Evolutionary conservation across 148 eudicot species (phyloP).

Genomic region (Drosera capensis): DNA sequence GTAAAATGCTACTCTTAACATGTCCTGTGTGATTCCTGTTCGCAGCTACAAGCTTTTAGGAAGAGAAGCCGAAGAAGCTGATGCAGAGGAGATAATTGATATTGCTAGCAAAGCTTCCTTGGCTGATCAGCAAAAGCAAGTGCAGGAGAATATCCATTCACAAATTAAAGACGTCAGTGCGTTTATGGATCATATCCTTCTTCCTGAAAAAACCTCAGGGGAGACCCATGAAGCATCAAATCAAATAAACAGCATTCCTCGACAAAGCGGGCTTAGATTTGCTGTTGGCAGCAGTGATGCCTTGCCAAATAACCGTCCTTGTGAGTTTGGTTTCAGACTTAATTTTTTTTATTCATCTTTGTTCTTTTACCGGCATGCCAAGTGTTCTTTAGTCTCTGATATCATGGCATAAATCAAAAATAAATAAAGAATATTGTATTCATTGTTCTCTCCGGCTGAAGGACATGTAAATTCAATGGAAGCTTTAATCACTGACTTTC

Average conservation of each 20-base stretch:
- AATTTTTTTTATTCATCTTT: not conserved
- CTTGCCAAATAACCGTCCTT: constrained; percentile 21
- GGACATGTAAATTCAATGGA: no score
- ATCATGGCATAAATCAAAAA: no score
- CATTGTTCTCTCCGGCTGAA: no score
- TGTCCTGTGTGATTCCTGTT: constrained; percentile 6
- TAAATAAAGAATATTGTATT: no score
- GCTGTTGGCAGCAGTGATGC: constrained; percentile 48
- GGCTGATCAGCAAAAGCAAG: constrained; percentile 68
- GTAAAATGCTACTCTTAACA: not conserved
- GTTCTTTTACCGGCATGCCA: not conserved
- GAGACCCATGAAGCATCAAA: constrained; percentile 17
- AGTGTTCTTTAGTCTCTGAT: no score
- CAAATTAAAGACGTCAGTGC: constrained; percentile 48
- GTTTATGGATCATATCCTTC: constrained; percentile 65
- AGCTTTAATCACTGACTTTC: no score
- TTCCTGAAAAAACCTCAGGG: constrained; percentile 25
- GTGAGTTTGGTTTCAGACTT: constrained; percentile 19
- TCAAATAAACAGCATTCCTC: constrained; percentile 14
- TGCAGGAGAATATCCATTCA: constrained; percentile 74
- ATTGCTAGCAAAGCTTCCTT: constrained; percentile 68
- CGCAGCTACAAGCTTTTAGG: constrained; percentile 77
- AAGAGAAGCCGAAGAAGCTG: constrained; percentile 68
- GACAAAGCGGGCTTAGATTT: constrained; percentile 67
- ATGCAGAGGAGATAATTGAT: constrained; percentile 75